Conservation (phyloP, 768 basidiomycete genomes). For the Hemileccinum rubropunctum region DNA sequence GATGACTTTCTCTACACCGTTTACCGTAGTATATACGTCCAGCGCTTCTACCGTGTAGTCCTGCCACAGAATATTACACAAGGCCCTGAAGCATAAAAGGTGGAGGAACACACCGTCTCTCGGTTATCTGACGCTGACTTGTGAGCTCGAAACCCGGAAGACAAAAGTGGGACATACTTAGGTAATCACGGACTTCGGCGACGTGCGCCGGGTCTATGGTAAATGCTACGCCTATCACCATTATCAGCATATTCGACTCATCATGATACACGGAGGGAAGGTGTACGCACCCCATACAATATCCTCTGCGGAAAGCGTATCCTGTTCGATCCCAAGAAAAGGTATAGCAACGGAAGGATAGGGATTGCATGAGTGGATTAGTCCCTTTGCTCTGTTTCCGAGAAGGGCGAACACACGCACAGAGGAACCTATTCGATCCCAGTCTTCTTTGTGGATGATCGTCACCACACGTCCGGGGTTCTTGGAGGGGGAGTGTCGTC, state of each 20-base stretch:
- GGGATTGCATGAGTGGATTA: no score
- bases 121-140: constrained; percentile 58
- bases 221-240: constrained; percentile 68
- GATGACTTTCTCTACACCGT: constrained; percentile 52
- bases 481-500: constrained; percentile 34
- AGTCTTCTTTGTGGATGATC: constrained; percentile 82
- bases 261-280: constrained; percentile 42
- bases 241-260: neutral
- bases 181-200: constrained; percentile 74
- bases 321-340: constrained; percentile 12
- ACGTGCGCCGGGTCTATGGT: constrained; percentile 79
- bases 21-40: constrained; percentile 61
- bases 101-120: constrained; percentile 59
- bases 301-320: constrained; percentile 33
- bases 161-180: constrained; percentile 26
- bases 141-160: neutral
- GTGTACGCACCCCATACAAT: constrained; percentile 70
- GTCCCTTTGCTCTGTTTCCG: neutral
- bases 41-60: constrained; percentile 85
- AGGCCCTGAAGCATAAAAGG: constrained; percentile 46
- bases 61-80: constrained; percentile 64
- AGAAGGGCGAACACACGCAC: constrained; percentile 36
- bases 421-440: constrained; percentile 73
- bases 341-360: neutral
- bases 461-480: constrained; percentile 89